These are phyloP conservation scores for Aureobasidium sp. DNA, from an alignment of 2,329 filamentous ascomycete genomes.

Conservation along the genomic window DNA sequence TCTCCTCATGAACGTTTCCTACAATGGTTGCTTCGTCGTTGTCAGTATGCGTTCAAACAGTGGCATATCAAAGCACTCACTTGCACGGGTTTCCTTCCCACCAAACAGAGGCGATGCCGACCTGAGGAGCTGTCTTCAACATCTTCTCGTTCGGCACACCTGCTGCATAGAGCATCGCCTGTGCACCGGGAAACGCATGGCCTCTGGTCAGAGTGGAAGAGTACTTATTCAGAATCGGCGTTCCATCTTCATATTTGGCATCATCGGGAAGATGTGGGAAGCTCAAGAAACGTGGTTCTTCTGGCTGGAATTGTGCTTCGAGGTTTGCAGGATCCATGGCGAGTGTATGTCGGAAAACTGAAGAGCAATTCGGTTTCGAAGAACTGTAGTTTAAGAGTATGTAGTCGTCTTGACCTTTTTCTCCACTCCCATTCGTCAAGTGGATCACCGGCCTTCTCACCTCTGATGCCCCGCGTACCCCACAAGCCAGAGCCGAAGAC, in stretches of 20 bases:
- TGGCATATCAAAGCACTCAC: conserved; percentile 42
- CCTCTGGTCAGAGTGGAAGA: conserved; percentile 73
- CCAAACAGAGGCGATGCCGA: conserved; percentile 88
- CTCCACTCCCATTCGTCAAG: conserved; percentile 8
- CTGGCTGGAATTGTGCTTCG: conserved; percentile 31
- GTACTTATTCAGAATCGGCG: conserved; percentile 72
- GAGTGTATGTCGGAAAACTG: background rate
- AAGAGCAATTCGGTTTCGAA: background rate
- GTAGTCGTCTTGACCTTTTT: conserved; percentile 5
- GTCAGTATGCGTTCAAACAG: background rate
- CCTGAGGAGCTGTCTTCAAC: conserved; percentile 87
- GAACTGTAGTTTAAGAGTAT: background rate
- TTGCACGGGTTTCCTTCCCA: conserved; percentile 98
- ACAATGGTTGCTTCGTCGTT: conserved; percentile 44
- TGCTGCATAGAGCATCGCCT: conserved; percentile 93
- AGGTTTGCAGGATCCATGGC: conserved; percentile 32
- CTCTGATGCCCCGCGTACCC: conserved; percentile 9
- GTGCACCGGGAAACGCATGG: conserved; percentile 87
- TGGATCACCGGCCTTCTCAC: conserved; percentile 11
- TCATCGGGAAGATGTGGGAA: conserved; percentile 50
- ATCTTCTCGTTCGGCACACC: conserved; percentile 74
- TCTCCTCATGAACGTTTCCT: conserved; percentile 21
- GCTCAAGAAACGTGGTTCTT: conserved; percentile 48
- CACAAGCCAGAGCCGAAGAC: conserved; percentile 1
- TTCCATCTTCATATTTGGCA: conserved; percentile 43